These are phyloP conservation scores for Pelagomonas calceolata DNA, from an alignment of 108 stramenopile species.

Conservation along the genomic window DNA sequence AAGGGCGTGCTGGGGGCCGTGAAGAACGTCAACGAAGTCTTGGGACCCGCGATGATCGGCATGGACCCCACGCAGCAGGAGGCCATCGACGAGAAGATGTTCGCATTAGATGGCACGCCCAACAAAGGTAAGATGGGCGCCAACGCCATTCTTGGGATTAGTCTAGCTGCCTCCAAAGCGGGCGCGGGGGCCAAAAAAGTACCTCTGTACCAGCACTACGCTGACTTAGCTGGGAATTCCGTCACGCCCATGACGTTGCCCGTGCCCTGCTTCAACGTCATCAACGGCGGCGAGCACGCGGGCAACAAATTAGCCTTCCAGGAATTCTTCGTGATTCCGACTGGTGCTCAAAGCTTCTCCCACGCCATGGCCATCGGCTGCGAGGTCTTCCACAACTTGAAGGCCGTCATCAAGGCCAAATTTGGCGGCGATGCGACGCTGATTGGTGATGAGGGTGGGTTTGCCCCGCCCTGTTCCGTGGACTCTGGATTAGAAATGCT, in stretches of 20 bases:
- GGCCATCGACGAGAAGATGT: conserved; percentile 83
- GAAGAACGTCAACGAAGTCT: conserved; percentile 79
- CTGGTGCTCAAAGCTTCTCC: conserved; percentile 79
- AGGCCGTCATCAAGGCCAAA: conserved; percentile 91
- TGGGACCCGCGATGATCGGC: conserved; percentile 80
- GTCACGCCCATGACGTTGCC: conserved; percentile 72
- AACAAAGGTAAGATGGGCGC: conserved; percentile 96
- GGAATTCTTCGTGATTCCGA: conserved; percentile 99
- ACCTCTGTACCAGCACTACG: conserved; percentile 98
- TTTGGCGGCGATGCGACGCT: conserved; percentile 96
- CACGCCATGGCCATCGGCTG: conserved; percentile 96
- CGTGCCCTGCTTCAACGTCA: conserved; percentile 99
- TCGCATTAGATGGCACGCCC: conserved; percentile 77
- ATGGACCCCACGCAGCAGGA: conserved; percentile 82
- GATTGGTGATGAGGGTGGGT: conserved; percentile 98
- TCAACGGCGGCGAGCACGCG: conserved; percentile 99
- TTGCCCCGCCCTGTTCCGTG: conserved; percentile 89
- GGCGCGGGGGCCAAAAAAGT: conserved; percentile 88
- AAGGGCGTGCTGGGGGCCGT: conserved; percentile 92
- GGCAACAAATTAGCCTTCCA: conserved; percentile 98
- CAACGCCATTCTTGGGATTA: conserved; percentile 98
- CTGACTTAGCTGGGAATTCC: conserved; percentile 91
- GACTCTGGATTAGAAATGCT: conserved; percentile 88
- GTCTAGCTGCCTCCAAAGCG: conserved; percentile 90
- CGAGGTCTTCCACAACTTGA: conserved; percentile 96